Evolutionary conservation across 2,329 filamentous ascomycete species (phyloP).

Genomic region (Hypoxylon sp.): DNA sequence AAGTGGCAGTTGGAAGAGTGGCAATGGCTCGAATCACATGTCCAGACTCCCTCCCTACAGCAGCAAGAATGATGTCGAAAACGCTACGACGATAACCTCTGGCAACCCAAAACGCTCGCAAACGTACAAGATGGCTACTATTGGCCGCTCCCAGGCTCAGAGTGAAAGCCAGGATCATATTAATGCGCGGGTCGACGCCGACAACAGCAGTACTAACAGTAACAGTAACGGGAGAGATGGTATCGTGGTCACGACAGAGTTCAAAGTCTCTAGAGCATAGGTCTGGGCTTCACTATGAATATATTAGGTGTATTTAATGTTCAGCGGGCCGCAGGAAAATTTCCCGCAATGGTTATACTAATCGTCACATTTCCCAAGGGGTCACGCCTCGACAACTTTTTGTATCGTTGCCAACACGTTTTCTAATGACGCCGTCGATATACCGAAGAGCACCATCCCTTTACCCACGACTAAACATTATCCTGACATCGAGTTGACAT

Average conservation of each 20-base stretch:
- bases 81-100: constrained; percentile 4
- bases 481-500: neutral
- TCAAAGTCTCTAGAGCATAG: constrained; percentile 5
- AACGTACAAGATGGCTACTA: constrained; percentile 6
- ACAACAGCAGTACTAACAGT: constrained; percentile 7
- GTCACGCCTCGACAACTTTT: neutral
- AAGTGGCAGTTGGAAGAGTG: constrained; percentile 7
- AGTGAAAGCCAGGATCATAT: constrained; percentile 13
- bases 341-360: neutral
- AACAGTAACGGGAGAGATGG: constrained; percentile 2
- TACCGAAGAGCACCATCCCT: neutral
- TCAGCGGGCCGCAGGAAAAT: neutral
- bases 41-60: constrained; percentile 1
- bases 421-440: neutral
- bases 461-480: neutral
- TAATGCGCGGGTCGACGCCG: constrained; percentile 1
- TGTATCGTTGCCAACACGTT: neutral
- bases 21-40: neutral
- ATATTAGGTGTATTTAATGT: neutral
- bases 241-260: constrained; percentile 6
- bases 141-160: constrained; percentile 8
- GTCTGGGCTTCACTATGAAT: neutral
- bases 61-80: constrained; percentile 5
- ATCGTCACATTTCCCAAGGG: neutral
- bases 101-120: neutral